These are phyloP conservation scores for Chlamydomonas incerta DNA, from an alignment of 139 green algal species.

Conservation along the genomic window DNA sequence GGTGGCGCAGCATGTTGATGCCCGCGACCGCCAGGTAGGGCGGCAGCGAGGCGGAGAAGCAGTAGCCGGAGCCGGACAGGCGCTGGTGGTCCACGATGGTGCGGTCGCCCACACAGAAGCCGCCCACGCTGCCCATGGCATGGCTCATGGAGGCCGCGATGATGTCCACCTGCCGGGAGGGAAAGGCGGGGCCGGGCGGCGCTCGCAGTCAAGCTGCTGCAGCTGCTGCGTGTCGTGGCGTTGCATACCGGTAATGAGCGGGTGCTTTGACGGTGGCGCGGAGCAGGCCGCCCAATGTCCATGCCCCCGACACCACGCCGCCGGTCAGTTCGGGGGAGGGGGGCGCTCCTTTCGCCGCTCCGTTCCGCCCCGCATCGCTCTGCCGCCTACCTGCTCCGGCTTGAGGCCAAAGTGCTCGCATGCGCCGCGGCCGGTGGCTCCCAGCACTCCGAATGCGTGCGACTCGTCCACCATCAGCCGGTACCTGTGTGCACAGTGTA, in stretches of 20 bases:
- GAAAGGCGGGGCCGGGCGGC: no score
- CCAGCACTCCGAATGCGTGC: conserved; percentile 91
- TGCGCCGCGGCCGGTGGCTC: conserved; percentile 83
- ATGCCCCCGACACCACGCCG: no score
- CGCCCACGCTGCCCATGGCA: conserved; percentile 86
- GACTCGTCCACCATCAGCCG: conserved; percentile 97
- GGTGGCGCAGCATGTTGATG: conserved; percentile 21
- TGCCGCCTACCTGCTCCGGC: conserved; percentile 49
- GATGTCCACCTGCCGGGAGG: conserved; percentile 84
- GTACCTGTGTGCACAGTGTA: no score
- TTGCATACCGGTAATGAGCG: no score
- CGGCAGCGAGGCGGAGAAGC: conserved; percentile 95
- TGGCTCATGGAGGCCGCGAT: conserved; percentile 88
- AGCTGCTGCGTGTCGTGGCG: no score
- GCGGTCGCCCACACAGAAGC: conserved; percentile 66
- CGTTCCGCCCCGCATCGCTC: no score
- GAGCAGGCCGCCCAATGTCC: no score
- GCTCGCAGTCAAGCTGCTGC: no score
- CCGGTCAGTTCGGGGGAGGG: no score
- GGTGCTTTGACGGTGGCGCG: no score
- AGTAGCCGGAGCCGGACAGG: conserved; percentile 91
- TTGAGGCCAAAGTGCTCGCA: conserved; percentile 86
- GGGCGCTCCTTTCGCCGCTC: no score
- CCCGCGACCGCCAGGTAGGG: conserved; percentile 90
- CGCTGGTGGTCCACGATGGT: conserved; percentile 95